These are phyloP conservation scores for Xylariaceae sp. DNA, from an alignment of 2,329 filamentous ascomycete species.

Conservation along the genomic window DNA sequence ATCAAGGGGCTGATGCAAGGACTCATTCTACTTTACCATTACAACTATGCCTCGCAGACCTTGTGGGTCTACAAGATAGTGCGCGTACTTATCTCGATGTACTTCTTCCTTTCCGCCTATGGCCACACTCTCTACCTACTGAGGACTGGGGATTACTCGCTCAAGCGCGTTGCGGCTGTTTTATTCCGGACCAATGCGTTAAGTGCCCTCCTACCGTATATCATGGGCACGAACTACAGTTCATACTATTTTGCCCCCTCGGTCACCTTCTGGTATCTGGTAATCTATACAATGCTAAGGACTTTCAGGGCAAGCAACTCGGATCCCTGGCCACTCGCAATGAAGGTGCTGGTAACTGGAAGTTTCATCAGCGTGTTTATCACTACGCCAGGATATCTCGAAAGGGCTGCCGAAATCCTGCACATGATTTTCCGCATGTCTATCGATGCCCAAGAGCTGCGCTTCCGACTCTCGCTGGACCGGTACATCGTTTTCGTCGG, in stretches of 20 bases:
- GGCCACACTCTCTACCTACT: slow-evolving; percentile 61
- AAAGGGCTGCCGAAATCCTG: slow-evolving; percentile 38
- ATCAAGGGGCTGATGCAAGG: slow-evolving; percentile 67
- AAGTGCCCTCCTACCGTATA: slow-evolving; percentile 49
- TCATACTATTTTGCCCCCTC: slow-evolving; percentile 60
- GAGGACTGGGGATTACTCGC: slow-evolving; percentile 54
- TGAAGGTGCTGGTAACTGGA: slow-evolving; percentile 48
- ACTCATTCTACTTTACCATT: slow-evolving; percentile 54
- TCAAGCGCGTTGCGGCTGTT: slow-evolving; percentile 49
- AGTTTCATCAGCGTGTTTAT: slow-evolving; percentile 34
- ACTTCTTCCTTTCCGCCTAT: slow-evolving; percentile 62
- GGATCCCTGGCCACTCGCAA: slow-evolving; percentile 39
- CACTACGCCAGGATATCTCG: slow-evolving; percentile 41
- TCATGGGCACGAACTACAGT: slow-evolving; percentile 55
- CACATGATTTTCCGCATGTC: slow-evolving; percentile 43
- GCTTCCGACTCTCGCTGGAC: slow-evolving; percentile 51
- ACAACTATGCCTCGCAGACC: slow-evolving; percentile 49
- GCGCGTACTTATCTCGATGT: slow-evolving; percentile 53
- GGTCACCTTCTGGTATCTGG: slow-evolving; percentile 60
- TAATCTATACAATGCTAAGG: slow-evolving; percentile 53
- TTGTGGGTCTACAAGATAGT: slow-evolving; percentile 54
- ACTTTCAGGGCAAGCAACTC: slow-evolving; percentile 42
- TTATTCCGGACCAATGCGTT: slow-evolving; percentile 58
- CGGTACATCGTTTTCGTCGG: slow-evolving; percentile 56
- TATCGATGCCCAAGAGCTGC: slow-evolving; percentile 48